phyloP scores from a whole-genome alignment of 2,329 filamentous ascomycete species.

The Trichoderma brevicompactum region DNA sequence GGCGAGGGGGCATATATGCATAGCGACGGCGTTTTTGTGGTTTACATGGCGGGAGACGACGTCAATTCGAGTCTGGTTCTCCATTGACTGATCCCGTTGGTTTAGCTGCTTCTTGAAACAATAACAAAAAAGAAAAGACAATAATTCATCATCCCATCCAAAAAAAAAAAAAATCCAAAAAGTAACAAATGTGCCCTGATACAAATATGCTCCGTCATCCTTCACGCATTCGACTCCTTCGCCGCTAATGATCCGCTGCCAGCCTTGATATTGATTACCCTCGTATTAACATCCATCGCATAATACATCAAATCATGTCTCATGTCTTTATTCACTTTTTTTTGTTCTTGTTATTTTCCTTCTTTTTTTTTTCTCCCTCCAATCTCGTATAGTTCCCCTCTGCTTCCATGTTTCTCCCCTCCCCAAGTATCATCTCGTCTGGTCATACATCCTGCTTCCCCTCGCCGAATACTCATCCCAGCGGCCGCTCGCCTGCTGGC shows the following conservation, averaged over 20 bases:
- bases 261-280: not conserved
- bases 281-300: not conserved
- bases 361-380: not conserved
- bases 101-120: not conserved
- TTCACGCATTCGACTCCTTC: not conserved
- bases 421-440: not conserved
- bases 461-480: constrained; percentile 30
- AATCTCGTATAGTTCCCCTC: not conserved
- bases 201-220: not conserved
- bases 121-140: not conserved
- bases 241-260: not conserved
- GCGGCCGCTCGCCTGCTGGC: constrained; percentile 42
- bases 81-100: constrained; percentile 29
- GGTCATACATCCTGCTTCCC: constrained; percentile 26
- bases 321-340: not conserved
- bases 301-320: constrained; percentile 11
- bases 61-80: constrained; percentile 24
- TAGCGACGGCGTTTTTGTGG: constrained; percentile 49
- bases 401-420: not conserved
- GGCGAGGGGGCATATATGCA: constrained; percentile 36
- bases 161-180: too few species aligned
- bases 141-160: constrained; percentile 8
- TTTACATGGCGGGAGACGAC: constrained; percentile 26
- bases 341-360: too few species aligned
- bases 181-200: not conserved